These are phyloP conservation scores for Neurospora crassa DNA, from an alignment of 2,329 filamentous ascomycete species.

Conservation along the genomic window DNA sequence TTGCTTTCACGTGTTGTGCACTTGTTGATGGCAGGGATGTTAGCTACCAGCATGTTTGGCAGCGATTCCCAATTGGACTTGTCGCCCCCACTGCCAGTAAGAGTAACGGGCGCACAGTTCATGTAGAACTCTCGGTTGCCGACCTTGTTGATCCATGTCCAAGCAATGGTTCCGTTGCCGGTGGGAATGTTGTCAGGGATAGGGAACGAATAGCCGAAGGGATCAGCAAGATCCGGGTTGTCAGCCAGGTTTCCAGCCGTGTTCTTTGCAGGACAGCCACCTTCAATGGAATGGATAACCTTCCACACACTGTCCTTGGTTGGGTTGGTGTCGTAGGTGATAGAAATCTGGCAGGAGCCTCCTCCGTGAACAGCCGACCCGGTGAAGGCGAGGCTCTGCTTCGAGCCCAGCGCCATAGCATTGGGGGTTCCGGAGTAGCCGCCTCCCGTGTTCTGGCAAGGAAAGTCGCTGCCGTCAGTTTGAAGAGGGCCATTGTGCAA, in stretches of 20 bases:
- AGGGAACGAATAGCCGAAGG: slow-evolving; percentile 55
- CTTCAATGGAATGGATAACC: slow-evolving; percentile 80
- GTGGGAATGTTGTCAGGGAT: slow-evolving; percentile 63
- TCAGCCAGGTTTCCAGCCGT: slow-evolving; percentile 45
- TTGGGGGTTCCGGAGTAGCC: slow-evolving; percentile 44
- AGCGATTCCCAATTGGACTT: slow-evolving; percentile 49
- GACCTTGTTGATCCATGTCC: slow-evolving; percentile 91
- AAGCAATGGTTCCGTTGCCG: slow-evolving; percentile 74
- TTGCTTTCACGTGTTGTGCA: slow-evolving; percentile 44
- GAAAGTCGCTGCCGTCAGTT: slow-evolving; percentile 67
- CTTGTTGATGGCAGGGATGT: slow-evolving; percentile 39
- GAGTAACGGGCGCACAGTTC: slow-evolving; percentile 74
- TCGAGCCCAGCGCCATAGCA: slow-evolving; percentile 52
- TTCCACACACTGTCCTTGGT: slow-evolving; percentile 64
- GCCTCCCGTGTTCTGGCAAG: no score
- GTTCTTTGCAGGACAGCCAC: slow-evolving; percentile 65
- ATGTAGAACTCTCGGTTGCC: slow-evolving; percentile 97
- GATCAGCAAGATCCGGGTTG: slow-evolving; percentile 32
- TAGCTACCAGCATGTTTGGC: slow-evolving; percentile 68
- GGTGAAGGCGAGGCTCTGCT: slow-evolving; percentile 52
- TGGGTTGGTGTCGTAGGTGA: slow-evolving; percentile 69
- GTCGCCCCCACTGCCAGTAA: slow-evolving; percentile 45
- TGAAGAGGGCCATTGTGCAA: no score
- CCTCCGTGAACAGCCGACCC: slow-evolving; percentile 79
- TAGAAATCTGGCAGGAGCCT: slow-evolving; percentile 80